Conservation (phyloP, 2,329 filamentous ascomycete genomes). For the Talaromyces sp. region DNA sequence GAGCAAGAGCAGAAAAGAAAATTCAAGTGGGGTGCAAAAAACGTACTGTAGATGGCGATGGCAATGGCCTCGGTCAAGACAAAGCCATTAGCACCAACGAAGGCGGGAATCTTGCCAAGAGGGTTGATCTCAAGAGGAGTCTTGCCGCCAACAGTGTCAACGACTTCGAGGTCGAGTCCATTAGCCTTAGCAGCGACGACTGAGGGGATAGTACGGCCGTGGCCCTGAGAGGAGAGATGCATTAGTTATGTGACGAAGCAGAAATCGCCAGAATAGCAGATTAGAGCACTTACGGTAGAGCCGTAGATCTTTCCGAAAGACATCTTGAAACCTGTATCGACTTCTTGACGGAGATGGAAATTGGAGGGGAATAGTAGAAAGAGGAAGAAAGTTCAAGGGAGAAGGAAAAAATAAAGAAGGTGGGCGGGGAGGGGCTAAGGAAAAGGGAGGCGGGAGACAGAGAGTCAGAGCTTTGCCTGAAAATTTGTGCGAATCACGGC, state of each 20-base stretch:
- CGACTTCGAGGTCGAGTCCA: constrained; percentile 83
- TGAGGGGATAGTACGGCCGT: constrained; percentile 84
- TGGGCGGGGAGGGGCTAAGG: constrained; percentile 21
- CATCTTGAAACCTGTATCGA: constrained; percentile 58
- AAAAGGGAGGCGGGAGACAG: constrained; percentile 21
- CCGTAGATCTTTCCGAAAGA: constrained; percentile 98
- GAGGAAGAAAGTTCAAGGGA: constrained; percentile 18
- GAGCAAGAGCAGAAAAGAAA: constrained; percentile 15
- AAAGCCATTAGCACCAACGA: constrained; percentile 89
- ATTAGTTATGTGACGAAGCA: constrained; percentile 23
- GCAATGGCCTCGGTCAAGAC: constrained; percentile 84
- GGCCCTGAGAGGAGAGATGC: constrained; percentile 57
- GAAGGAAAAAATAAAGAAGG: constrained; percentile 10
- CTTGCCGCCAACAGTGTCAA: constrained; percentile 58
- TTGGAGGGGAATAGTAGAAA: constrained; percentile 17
- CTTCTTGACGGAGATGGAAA: constrained; percentile 19
- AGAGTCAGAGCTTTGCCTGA: constrained; percentile 17
- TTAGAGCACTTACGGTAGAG: constrained; percentile 61
- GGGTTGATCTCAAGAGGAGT: constrained; percentile 71
- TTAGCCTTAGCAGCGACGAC: constrained; percentile 96
- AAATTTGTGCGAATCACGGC: constrained; percentile 26
- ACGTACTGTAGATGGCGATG: constrained; percentile 96
- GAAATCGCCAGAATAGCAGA: background rate
- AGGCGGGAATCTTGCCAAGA: constrained; percentile 88
- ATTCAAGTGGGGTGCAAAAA: constrained; percentile 19